Conservation (phyloP, 148 eudicot genomes). For the Chenopodium quinoa region DNA sequence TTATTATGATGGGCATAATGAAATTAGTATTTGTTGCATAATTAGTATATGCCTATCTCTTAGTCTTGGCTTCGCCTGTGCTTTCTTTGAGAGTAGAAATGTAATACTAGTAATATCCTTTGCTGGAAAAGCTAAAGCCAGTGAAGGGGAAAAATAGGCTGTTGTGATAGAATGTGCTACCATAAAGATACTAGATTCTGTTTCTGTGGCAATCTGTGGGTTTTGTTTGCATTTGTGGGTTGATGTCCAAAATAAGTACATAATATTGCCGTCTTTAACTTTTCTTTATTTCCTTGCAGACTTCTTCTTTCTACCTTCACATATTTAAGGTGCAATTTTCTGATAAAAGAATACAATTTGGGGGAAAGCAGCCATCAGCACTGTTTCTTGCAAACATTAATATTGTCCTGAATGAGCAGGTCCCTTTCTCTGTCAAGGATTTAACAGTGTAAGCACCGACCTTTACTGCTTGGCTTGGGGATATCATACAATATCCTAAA, state of each 20-base stretch:
- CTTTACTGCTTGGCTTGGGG: constrained; percentile 4
- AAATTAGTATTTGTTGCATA: neutral
- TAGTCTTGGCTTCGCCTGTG: neutral
- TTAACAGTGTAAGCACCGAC: constrained; percentile 58
- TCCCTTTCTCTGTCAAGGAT: constrained; percentile 61
- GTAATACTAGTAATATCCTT: neutral
- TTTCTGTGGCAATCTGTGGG: neutral
- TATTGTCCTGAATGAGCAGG: constrained; percentile 78
- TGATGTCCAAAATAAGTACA: neutral
- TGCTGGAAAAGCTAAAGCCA: neutral
- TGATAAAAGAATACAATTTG: constrained; percentile 74
- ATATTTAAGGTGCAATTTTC: constrained; percentile 83
- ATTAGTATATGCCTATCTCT: neutral
- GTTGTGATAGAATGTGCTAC: neutral
- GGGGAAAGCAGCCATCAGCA: constrained; percentile 87
- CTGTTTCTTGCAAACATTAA: constrained; percentile 65
- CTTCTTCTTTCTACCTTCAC: constrained; percentile 77
- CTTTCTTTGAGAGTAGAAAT: neutral
- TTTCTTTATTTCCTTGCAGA: constrained; percentile 56
- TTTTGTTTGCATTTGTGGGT: neutral
- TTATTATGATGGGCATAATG: neutral
- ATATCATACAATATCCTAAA: neutral
- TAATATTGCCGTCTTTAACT: neutral
- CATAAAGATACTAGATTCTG: neutral
- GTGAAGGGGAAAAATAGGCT: neutral